phyloP scores from a whole-genome alignment of 192 early-diverging fungal species.

The Linderina pennispora region DNA sequence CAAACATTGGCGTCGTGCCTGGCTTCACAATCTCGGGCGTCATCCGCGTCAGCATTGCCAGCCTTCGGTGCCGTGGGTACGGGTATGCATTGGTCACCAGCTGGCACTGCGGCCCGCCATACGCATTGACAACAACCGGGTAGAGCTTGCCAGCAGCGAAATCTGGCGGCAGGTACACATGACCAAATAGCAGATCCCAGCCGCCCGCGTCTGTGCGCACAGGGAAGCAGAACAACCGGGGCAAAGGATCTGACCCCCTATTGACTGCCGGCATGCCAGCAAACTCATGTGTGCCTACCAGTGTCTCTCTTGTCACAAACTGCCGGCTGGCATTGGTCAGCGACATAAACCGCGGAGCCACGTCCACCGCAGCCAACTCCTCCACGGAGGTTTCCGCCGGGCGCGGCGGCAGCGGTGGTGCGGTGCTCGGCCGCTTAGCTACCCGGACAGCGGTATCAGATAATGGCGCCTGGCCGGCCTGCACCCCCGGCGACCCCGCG shows the following conservation, averaged over 20 bases:
- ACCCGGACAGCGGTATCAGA: no score
- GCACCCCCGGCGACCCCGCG: no score
- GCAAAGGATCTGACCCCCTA: conserved; percentile 5
- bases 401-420: background rate
- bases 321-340: conserved; percentile 2
- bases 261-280: background rate
- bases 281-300: conserved; percentile 2
- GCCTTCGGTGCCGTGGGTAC: conserved; percentile 52
- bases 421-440: no score
- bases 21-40: conserved; percentile 1
- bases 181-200: conserved; percentile 12
- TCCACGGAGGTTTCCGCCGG: no score
- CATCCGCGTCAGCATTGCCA: conserved; percentile 49
- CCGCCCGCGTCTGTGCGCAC: background rate
- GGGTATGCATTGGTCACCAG: conserved; percentile 69
- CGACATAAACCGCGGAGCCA: no score
- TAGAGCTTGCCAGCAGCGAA: conserved; percentile 6
- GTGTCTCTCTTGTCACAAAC: conserved; percentile 4
- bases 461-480: no score
- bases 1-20: conserved; percentile 28
- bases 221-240: conserved; percentile 10
- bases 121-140: conserved; percentile 60
- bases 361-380: no score
- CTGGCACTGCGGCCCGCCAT: conserved; percentile 70
- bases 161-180: conserved; percentile 12